Conservation (phyloP, 2,329 filamentous ascomycete genomes). For the Zymoseptoria pseudotritici region DNA sequence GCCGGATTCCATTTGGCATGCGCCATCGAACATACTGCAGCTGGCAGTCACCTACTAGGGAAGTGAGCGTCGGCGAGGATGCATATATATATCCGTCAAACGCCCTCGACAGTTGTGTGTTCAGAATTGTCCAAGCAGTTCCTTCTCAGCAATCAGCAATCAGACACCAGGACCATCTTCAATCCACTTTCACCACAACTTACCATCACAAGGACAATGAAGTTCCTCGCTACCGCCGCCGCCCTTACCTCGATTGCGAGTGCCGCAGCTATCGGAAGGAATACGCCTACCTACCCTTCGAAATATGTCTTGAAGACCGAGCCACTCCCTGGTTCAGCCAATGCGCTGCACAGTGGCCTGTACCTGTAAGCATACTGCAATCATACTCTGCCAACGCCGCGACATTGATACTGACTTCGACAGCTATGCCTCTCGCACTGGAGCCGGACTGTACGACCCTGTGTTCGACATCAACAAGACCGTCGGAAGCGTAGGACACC, state of each 20-base stretch:
- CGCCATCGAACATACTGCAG: background rate
- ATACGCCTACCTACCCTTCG: slow-evolving; percentile 1
- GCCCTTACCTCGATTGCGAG: slow-evolving; percentile 11
- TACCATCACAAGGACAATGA: slow-evolving; percentile 10
- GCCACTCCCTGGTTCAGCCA: slow-evolving; percentile 19
- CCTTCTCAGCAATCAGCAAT: background rate
- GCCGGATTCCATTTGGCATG: background rate
- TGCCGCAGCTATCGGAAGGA: slow-evolving; percentile 19
- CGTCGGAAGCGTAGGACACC: slow-evolving; percentile 17
- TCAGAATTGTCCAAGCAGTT: background rate
- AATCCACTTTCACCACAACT: background rate
- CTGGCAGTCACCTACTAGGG: background rate
- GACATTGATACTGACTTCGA: background rate
- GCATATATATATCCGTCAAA: background rate
- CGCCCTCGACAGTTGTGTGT: background rate
- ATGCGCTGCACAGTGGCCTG: slow-evolving; percentile 21
- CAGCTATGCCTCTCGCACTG: slow-evolving; percentile 19
- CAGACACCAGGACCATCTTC: background rate
- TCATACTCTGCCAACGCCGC: background rate
- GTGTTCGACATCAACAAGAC: slow-evolving; percentile 15
- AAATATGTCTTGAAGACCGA: slow-evolving; percentile 25
- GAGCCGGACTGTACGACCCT: slow-evolving; percentile 26
- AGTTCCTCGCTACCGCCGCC: slow-evolving; percentile 10
- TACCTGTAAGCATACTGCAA: slow-evolving; percentile 14
- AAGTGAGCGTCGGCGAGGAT: background rate